Base-by-base conservation (phyloP, 192 early-diverging fungal genomes). In the Coemansia sp. region DNA sequence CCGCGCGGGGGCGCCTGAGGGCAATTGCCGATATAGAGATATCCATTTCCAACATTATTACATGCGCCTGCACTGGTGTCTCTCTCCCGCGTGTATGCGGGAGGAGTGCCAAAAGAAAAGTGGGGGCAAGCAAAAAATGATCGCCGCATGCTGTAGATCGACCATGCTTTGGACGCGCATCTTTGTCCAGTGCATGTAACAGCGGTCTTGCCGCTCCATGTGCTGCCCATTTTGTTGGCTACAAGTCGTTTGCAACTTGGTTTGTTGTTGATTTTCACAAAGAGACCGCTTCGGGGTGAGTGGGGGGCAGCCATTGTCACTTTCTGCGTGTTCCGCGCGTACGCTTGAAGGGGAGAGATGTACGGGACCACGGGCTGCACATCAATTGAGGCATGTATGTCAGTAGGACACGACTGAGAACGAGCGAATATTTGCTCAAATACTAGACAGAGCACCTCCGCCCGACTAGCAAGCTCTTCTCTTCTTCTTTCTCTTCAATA, bases 201-300 rank as follows among this genome's bases (percentile, higher is more conserved):
- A 31, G 51, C 51, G 51, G 51, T 9, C 29, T 31, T 24, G 51
- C 27, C 11, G 9, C 51, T 54, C 54, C 54, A 57, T 34, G 54
- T 17, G 54, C 6, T 34, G 54, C 31, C 54, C 54, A 57, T 57
- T 50, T 21, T 50, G 46, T 10, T n/a, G 21, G 46, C 46, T 21
- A 7, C 54, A 57, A 35, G 31, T 35, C 27, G 54, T 34, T 57
- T 57, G 54, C 54, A 57, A 14, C 36, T 40, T 41, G 34, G 31
- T 54, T 66, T 57, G 62, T 63, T 63, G 39, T 63, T 63, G 62
- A 44, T 63, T 36, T 63, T 42, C 62, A 63, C 62, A 63, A 63
- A 63, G 62, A 36, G 31, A 17, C 54, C 31, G 33, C 41, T n/a
- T 7, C 14, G 31, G 54, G 7, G 33, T 34, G 54, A 35, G 16